Evolutionary conservation across 345 rosid genomes (phyloP).

Genomic region (Boechera stricta): DNA sequence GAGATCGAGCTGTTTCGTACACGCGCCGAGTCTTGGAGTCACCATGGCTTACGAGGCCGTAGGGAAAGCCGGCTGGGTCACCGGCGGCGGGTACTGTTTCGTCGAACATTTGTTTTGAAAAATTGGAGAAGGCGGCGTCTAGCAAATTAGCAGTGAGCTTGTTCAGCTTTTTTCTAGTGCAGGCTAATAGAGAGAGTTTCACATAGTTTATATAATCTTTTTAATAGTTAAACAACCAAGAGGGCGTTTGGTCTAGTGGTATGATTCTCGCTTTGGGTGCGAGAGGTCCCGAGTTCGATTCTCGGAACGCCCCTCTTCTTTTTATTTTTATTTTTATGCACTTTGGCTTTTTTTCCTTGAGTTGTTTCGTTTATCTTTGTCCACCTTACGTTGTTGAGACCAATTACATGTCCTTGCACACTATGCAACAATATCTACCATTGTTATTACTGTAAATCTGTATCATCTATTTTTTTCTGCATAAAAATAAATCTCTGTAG

Average conservation of each 20-base stretch:
- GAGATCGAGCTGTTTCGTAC: slow-evolving; percentile 55
- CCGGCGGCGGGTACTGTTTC: slow-evolving; percentile 29
- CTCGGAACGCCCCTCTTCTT: slow-evolving; percentile 61
- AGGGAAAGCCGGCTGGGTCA: slow-evolving; percentile 11
- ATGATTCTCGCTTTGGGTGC: slow-evolving; percentile 89
- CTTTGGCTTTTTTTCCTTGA: neutral
- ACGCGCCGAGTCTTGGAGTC: slow-evolving; percentile 48
- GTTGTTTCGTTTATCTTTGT: too few species aligned
- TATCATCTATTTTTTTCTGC: too few species aligned
- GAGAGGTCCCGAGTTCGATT: slow-evolving; percentile 90
- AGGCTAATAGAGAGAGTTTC: neutral
- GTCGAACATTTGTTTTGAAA: slow-evolving; percentile 50
- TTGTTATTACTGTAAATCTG: too few species aligned
- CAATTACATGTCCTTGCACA: too few species aligned
- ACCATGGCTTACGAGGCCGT: slow-evolving; percentile 22
- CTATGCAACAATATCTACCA: neutral
- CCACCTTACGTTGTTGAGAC: too few species aligned
- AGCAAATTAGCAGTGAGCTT: neutral
- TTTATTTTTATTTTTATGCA: neutral
- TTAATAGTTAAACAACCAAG: too few species aligned
- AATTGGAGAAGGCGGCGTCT: slow-evolving; percentile 28
- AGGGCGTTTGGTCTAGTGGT: slow-evolving; percentile 88
- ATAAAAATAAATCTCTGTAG: too few species aligned
- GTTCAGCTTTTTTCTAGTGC: neutral
- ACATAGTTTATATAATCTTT: rapidly evolving